Conservation (phyloP, 257 asterid genomes). For the Nicotiana knightiana region DNA sequence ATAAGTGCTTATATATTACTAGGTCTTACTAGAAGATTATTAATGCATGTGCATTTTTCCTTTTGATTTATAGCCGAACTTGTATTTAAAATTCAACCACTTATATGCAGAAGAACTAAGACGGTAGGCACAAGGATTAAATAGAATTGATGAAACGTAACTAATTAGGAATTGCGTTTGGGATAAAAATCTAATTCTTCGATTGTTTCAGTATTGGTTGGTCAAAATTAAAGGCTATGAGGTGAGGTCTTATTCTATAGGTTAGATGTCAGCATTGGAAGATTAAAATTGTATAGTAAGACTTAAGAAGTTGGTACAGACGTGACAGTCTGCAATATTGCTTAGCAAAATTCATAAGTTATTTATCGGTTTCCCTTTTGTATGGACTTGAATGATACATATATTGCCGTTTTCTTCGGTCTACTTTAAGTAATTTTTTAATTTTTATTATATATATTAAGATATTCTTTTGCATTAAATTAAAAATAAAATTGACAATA, state of each 20-base stretch:
- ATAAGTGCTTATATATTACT: background rate
- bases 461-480: no score
- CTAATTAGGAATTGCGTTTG: background rate
- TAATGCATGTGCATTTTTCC: slow-evolving; percentile 20
- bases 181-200: background rate
- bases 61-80: slow-evolving; percentile 9
- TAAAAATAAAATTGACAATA: no score
- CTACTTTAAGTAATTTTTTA: no score
- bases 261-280: background rate
- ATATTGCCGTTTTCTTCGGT: background rate
- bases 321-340: background rate
- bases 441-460: no score
- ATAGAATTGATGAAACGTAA: background rate
- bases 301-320: background rate
- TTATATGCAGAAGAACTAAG: slow-evolving; percentile 5
- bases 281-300: background rate
- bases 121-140: background rate
- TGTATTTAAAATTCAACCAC: slow-evolving; percentile 3
- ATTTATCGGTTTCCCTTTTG: background rate
- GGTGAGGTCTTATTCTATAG: background rate
- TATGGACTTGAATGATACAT: background rate
- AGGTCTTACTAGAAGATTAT: slow-evolving; percentile 9
- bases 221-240: background rate
- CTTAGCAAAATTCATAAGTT: background rate
- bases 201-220: background rate